Base-by-base conservation (phyloP, 768 basidiomycete genomes). In the Suillus cothurnatus region DNA sequence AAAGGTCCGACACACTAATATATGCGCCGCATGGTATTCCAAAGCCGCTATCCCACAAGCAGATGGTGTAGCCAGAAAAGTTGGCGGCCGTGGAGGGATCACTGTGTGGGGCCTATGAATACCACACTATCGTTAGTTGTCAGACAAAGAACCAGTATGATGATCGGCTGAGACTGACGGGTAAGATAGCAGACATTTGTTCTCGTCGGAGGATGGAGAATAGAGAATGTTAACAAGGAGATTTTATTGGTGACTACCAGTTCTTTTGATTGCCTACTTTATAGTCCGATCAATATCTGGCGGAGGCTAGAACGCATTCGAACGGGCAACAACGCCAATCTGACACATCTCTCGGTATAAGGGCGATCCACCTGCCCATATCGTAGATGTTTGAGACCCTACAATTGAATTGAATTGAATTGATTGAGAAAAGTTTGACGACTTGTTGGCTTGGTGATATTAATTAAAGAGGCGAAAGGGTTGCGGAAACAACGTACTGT, bases 21-120 rank as follows among this genome's bases (percentile, higher is more conserved):
- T 21, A 12, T 19, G 2, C 1, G 21, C 47, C 31, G 38, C 76
- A 76, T 15, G 45, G 0, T 21, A 0, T 17, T 0, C 57, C 23
- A 15, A 9, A 15, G 4, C 34, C 59, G 14, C 15, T 4, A 8
- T 62, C 12, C 75, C 75, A 76, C 58, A 31, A 41, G 12, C 58
- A 59, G 26, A 59, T 4, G 11, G 12, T 59, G 39, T 59, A 6
- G 19, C 3, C n/a, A 32, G 5, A 32, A 50, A 50, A 26, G 56
- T 23, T 11, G 36, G 21, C 2, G 4, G 34, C n/a, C 38, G 36
- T 23, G 3, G 56, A 2, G 23, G 34, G n/a, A 57, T 39, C 38
- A 39, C 21, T 38, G 36, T 36, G 34, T 23, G 8, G 36, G 8
- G 4, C 26, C 57, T 58, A 12, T 28, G 26, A 12, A 28, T 28